Conservation (phyloP, 1,139 yeast species). For the Debaryomycetaceae sp. region DNA sequence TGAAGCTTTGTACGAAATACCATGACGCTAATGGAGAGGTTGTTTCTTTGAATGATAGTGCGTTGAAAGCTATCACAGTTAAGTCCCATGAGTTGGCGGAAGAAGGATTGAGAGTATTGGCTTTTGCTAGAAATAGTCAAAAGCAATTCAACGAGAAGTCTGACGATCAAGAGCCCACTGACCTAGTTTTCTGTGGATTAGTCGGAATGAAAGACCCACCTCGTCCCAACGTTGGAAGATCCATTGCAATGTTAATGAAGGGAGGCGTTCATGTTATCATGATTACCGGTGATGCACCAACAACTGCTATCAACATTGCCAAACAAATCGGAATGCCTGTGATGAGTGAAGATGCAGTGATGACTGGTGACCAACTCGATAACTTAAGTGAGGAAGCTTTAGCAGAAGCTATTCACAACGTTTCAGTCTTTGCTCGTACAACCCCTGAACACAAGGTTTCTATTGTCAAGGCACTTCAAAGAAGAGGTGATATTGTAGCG, state of each 20-base stretch:
- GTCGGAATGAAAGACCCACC: constrained; percentile 98
- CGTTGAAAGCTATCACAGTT: constrained; percentile 41
- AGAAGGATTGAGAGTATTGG: constrained; percentile 85
- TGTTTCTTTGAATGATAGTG: constrained; percentile 50
- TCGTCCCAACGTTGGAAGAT: constrained; percentile 71
- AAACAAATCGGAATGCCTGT: constrained; percentile 89
- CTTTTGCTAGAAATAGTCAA: constrained; percentile 58
- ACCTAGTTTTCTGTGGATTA: constrained; percentile 74
- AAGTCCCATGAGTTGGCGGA: constrained; percentile 66
- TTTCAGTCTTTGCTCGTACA: constrained; percentile 92
- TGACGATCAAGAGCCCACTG: constrained; percentile 40
- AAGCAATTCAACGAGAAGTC: constrained; percentile 25
- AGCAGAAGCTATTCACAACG: constrained; percentile 70
- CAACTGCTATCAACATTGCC: constrained; percentile 90
- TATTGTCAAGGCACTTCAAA: constrained; percentile 87
- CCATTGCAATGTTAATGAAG: constrained; percentile 69
- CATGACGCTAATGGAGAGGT: constrained; percentile 54
- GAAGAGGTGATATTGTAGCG: constrained; percentile 93
- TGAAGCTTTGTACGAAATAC: constrained; percentile 59
- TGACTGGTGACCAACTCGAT: constrained; percentile 83
- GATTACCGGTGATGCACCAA: constrained; percentile 96
- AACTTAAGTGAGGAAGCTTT: constrained; percentile 64
- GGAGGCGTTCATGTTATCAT: constrained; percentile 95
- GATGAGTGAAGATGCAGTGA: constrained; percentile 58
- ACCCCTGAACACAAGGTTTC: constrained; percentile 94